Evolutionary conservation across 306 rosid species (phyloP).

Genomic region (Aeschynomene evenia): DNA sequence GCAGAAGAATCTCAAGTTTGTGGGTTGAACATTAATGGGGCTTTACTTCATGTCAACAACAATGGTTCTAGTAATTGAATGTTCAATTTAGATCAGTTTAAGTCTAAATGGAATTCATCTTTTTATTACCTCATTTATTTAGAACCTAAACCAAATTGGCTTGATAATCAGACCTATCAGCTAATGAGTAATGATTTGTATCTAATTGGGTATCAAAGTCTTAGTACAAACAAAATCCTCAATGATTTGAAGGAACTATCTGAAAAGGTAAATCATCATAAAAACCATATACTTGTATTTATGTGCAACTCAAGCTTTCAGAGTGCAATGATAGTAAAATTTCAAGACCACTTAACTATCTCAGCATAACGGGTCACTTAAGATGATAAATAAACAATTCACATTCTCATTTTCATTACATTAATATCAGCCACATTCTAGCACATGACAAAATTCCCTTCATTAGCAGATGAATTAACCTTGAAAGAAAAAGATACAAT

Average conservation of each 20-base stretch:
- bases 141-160: neutral
- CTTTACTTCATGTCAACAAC: slow-evolving; percentile 22
- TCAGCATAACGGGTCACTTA: neutral
- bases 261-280: neutral
- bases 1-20: slow-evolving; percentile 25
- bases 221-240: neutral
- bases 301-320: slow-evolving; percentile 1
- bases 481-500: neutral
- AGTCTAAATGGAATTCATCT: neutral
- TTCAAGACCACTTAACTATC: neutral
- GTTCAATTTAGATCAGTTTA: slow-evolving; percentile 9
- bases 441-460: neutral
- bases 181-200: neutral
- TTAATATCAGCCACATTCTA: slow-evolving; percentile 4
- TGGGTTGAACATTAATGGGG: slow-evolving; percentile 15
- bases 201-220: neutral
- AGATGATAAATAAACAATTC: neutral
- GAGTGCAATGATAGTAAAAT: neutral
- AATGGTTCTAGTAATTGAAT: slow-evolving; percentile 22
- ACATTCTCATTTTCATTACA: neutral
- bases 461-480: neutral
- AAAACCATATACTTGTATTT: neutral
- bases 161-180: slow-evolving; percentile 7
- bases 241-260: neutral
- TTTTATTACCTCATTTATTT: neutral